phyloP scores from a whole-genome alignment of 176 grass and related monocot genomes.

The Avena eriantha region DNA sequence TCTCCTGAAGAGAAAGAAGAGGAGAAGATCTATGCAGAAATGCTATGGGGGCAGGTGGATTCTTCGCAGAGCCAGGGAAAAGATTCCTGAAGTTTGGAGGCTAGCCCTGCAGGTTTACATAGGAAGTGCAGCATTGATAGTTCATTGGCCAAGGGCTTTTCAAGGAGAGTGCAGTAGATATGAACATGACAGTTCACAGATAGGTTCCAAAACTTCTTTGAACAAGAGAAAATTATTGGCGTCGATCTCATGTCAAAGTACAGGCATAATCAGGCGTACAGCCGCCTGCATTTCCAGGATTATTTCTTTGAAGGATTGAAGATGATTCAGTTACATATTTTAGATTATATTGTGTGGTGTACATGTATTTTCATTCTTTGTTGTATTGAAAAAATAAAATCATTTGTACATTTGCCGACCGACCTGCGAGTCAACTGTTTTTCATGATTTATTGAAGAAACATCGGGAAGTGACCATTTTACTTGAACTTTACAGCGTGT shows the following conservation, averaged over 20 bases:
- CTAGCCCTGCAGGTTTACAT: neutral
- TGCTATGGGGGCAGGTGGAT: constrained; percentile 68
- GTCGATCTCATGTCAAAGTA: constrained; percentile 13
- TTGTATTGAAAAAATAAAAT: constrained; percentile 28
- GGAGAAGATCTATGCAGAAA: constrained; percentile 80
- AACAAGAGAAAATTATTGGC: constrained; percentile 13
- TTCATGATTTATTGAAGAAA: constrained; percentile 2
- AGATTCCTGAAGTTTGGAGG: constrained; percentile 18
- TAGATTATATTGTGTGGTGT: constrained; percentile 11
- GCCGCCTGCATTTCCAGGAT: neutral
- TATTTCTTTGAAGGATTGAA: constrained; percentile 1
- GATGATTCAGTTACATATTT: constrained; percentile 9
- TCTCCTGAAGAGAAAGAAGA: constrained; percentile 65
- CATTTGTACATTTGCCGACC: neutral
- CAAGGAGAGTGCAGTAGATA: neutral
- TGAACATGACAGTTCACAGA: neutral
- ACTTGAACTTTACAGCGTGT: neutral
- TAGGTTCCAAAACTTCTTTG: neutral
- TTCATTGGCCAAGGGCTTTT: neutral
- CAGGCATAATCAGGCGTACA: neutral
- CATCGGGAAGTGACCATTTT: neutral
- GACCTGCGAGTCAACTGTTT: neutral
- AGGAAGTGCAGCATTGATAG: neutral
- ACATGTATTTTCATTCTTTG: neutral
- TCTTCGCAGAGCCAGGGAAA: constrained; percentile 61